These are phyloP conservation scores for Fusarium nurragi DNA, from an alignment of 2,329 filamentous ascomycete genomes.

Conservation along the genomic window DNA sequence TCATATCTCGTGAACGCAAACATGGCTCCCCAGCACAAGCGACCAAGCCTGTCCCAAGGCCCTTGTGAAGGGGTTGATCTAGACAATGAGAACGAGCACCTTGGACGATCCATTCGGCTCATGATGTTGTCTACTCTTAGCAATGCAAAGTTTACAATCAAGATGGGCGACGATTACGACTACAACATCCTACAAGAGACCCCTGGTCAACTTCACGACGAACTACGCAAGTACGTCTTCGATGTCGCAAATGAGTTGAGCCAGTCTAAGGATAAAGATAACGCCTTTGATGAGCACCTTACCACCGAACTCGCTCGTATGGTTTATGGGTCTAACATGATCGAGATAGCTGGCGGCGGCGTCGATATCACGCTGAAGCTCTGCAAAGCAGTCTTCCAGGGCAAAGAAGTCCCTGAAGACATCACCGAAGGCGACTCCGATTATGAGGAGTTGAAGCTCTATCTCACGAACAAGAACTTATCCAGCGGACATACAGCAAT, in stretches of 20 bases:
- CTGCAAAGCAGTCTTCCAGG: neutral
- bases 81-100: neutral
- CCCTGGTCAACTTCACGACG: neutral
- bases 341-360: slow-evolving; percentile 3
- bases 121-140: neutral
- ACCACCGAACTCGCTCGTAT: neutral
- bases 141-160: neutral
- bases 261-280: neutral
- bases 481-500: neutral
- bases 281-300: neutral
- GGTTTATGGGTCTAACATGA: slow-evolving; percentile 22
- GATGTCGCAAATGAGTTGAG: neutral
- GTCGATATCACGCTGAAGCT: neutral
- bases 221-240: neutral
- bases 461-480: neutral
- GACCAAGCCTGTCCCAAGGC: neutral
- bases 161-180: neutral
- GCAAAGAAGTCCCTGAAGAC: neutral
- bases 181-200: neutral
- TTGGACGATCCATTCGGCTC: neutral
- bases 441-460: neutral
- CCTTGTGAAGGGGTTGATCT: neutral
- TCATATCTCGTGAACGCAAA: no score
- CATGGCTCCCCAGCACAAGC: neutral
- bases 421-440: neutral